Base-by-base conservation (phyloP, 352 stramenopile genomes). In the Globisporangium paroecandrum region DNA sequence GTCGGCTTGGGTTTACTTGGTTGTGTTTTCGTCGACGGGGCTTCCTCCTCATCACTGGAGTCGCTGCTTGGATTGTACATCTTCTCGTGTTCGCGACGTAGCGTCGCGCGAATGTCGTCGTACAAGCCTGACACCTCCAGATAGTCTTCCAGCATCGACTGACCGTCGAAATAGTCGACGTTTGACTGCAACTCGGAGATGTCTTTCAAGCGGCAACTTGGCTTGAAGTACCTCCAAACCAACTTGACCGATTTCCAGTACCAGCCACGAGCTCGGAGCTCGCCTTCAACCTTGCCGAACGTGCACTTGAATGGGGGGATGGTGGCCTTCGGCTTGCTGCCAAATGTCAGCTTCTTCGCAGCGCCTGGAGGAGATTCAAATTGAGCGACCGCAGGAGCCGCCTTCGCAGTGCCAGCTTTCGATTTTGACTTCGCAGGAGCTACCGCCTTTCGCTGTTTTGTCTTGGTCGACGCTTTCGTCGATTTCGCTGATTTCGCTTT, bases 251-350 rank as follows among this genome's bases (percentile, higher is more conserved):
- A 32, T 38, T 81, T 85, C 83, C 83, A 94, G 69, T 78, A 90
- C 85, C 85, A 94, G 24, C 85, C 85, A 34, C 78, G 81, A 29
- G 34, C 61, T 22, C 72, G 74, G 3, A 94, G 60, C 47, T 90
- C 85, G 4, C 29, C 58, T 66, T 94, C 85, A 32, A 91, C 62
- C 55, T 81, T 90, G 29, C 85, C 85, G 51, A 82, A 85, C 15
- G 70, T 77, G 60, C 77, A 75, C 58, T 90, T 85, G 62, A 94
- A 91, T 5, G 72, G 58, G 27, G 85, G 83, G 43, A 89, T 83
- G 24, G 62, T 64, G 1, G 47, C 51, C 6, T 3, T 29, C 15
- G 25, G 46, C 38, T 71, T 68, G 25, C 32, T 58, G 9, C 36
- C 49, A 38, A 69, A 69, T 24, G 49, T 63, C 32, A 69, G 46